phyloP scores from a whole-genome alignment of 805 yeast species.

The Yarrowia divulgata region DNA sequence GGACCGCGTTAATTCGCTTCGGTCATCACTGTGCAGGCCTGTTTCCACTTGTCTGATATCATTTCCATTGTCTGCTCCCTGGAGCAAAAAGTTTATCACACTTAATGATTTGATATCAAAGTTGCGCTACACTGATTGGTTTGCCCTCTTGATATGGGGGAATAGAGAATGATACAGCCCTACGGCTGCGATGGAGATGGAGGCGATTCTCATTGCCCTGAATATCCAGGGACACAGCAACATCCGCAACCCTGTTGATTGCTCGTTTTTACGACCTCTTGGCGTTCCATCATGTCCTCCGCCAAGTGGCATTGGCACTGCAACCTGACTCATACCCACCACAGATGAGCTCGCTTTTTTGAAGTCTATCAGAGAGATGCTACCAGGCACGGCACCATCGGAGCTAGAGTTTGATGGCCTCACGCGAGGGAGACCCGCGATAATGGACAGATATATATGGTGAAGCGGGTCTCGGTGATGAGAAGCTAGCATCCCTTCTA shows the following conservation, averaged over 20 bases:
- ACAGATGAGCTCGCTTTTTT: constrained; percentile 2
- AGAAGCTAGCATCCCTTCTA: too few relatives aligned
- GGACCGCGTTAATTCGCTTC: constrained; percentile 29
- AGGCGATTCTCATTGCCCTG: too few relatives aligned
- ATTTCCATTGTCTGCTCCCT: not conserved
- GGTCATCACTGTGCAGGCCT: not conserved
- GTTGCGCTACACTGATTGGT: constrained; percentile 25
- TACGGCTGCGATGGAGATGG: not conserved
- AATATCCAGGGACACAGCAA: too few relatives aligned
- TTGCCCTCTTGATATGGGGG: not conserved
- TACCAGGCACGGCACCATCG: constrained; percentile 35
- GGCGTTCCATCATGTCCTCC: not conserved
- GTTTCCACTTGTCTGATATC: not conserved
- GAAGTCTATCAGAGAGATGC: constrained; percentile 17
- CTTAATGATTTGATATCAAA: not conserved
- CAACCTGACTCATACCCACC: constrained; percentile 8
- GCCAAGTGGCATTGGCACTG: constrained; percentile 8
- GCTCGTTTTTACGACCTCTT: not conserved
- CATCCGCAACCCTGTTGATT: too few relatives aligned
- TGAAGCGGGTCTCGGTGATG: not conserved
- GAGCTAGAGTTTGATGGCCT: constrained; percentile 18
- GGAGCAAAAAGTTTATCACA: not conserved
- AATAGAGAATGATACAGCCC: constrained; percentile 1
- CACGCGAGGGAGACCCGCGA: constrained; percentile 20
- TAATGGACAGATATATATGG: constrained; percentile 14